A percentile compares a stretch with the other conserved stretches of the same genome.
Conservation (phyloP, 129 eudicot genomes). For the Glebionis coronaria region DNA sequence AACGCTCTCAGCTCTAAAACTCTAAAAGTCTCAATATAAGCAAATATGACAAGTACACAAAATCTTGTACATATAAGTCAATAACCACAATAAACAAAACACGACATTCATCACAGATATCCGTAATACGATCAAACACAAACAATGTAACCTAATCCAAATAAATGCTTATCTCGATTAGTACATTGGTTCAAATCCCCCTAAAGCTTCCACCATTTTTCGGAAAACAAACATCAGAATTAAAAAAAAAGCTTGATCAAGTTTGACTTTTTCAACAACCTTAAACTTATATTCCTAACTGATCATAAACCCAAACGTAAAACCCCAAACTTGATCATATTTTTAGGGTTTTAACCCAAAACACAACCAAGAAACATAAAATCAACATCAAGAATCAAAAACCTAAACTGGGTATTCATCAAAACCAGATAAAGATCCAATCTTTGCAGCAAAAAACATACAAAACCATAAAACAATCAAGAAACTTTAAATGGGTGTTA, state of each 20-base stretch:
- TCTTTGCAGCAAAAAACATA: constrained; percentile 1
- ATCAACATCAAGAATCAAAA: neutral
- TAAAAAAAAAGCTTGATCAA: constrained; percentile 5
- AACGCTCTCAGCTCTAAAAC: no score
- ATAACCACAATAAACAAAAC: neutral
- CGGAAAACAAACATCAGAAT: constrained; percentile 1
- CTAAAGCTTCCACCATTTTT: no score
- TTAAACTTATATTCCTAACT: neutral
- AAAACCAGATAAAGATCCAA: constrained; percentile 14
- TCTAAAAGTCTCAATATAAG: neutral
- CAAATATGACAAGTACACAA: neutral
- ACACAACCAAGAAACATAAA: constrained; percentile 16
- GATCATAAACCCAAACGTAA: neutral
- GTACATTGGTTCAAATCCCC: neutral
- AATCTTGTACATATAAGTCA: neutral
- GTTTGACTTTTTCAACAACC: constrained; percentile 7
- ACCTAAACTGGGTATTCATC: constrained; percentile 10
- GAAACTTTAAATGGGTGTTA: constrained; percentile 12
- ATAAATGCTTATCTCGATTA: neutral
- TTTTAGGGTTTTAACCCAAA: constrained; percentile 4
- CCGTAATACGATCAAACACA: neutral
- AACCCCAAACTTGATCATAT: constrained; percentile 11
- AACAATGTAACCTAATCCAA: no score
- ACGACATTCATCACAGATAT: constrained; percentile 4
- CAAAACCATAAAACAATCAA: neutral